Conservation (phyloP, 2,329 filamentous ascomycete genomes). For the Alternaria sp. region DNA sequence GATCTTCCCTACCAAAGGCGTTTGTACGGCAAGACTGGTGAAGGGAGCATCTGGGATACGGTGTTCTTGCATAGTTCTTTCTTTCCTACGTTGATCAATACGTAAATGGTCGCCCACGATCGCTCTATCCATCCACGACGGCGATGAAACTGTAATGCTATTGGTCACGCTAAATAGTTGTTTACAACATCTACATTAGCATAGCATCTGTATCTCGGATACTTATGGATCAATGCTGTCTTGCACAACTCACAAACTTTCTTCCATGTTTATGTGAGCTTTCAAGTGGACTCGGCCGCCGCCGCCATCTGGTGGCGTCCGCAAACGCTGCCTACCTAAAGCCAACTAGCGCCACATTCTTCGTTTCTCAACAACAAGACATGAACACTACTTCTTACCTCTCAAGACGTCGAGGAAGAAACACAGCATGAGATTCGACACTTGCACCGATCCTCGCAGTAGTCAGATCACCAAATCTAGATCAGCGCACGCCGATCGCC, state of each 20-base stretch:
- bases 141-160: slow-evolving; percentile 25
- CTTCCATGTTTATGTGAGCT: not conserved
- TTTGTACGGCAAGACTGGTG: slow-evolving; percentile 15
- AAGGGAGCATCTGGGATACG: slow-evolving; percentile 24
- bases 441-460: not conserved
- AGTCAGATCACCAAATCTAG: slow-evolving; percentile 1
- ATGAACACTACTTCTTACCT: not conserved
- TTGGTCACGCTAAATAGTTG: slow-evolving; percentile 25
- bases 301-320: not conserved
- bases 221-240: slow-evolving; percentile 6
- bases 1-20: slow-evolving; percentile 13
- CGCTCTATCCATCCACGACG: slow-evolving; percentile 24
- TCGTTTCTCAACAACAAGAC: not conserved
- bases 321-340: not conserved
- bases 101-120: slow-evolving; percentile 10
- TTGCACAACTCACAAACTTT: not conserved
- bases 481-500: slow-evolving; percentile 15
- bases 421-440: not conserved
- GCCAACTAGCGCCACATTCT: not conserved
- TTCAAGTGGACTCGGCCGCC: not conserved
- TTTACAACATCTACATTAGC: slow-evolving; percentile 15
- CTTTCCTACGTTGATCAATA: slow-evolving; percentile 13
- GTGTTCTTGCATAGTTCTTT: slow-evolving; percentile 20
- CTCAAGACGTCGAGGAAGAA: not conserved
- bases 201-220: slow-evolving; percentile 6